Base-by-base conservation (phyloP, 106 monocot genomes). In the Allium sativum region DNA sequence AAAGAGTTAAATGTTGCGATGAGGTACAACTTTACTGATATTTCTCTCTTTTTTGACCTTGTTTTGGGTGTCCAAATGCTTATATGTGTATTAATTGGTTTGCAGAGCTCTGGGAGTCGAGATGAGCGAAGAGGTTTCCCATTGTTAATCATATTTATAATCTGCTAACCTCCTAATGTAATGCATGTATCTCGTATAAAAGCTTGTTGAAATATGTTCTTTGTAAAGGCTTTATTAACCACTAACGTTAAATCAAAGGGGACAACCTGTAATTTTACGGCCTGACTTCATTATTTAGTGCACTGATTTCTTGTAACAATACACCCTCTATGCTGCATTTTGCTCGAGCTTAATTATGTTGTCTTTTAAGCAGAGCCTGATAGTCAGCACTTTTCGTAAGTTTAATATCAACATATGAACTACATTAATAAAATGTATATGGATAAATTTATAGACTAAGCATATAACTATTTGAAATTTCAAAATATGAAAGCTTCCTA, bases 71-170 rank as follows among this genome's bases (percentile, higher is more conserved):
- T 16, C 40, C 31, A 20, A 45, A 40, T 42, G 22, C 12, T 51
- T 44, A 55, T 69, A 14, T 21, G 17, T 65, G 18, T 18, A 18
- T 62, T 13, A 10, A 46, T 12, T 62, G 71, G 14, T 70, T 66
- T 87, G 57, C 77, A 96, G 96, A 80, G 96, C 96, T 9, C 68
- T 96, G 64, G 96, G 96, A 19, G 84, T 96, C 74, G 96, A 96
- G 70, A 80, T 96, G 84, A 90, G 77, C 5, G 84, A 78, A 58
- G 84, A 91, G 86, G 96, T 58, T 40, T 48, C 40, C 54, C 6
- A 12, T 48, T 2, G 40, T 45, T 45, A 1, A 67, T 53, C 47
- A 16, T 18, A 5, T 70, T 58, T 6, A 14, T 58, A 21, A 13
- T 2, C 44, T 56, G 12, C 12, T 13, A 44, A 55, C 45, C 52